phyloP scores from a whole-genome alignment of 2,329 filamentous ascomycete genomes.

The Herpotrichia juniperi region DNA sequence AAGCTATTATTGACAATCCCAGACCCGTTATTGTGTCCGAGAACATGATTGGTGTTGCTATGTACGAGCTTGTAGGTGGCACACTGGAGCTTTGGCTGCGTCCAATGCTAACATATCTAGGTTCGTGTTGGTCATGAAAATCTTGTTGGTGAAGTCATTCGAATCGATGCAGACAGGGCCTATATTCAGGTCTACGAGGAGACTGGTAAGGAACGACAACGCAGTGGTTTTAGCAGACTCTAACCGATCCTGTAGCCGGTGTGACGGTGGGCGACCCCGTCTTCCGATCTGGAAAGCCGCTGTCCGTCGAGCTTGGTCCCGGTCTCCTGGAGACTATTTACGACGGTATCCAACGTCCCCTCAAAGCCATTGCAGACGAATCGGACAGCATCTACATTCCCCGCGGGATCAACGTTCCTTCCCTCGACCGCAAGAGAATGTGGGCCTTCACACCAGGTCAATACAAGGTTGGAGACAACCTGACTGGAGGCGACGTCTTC shows the following conservation, averaged over 20 bases:
- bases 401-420: slow-evolving; percentile 85
- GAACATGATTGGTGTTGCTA: slow-evolving; percentile 98
- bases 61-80: slow-evolving; percentile 90
- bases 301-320: slow-evolving; percentile 96
- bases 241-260: slow-evolving; percentile 69
- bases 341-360: slow-evolving; percentile 96
- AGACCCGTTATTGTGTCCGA: slow-evolving; percentile 94
- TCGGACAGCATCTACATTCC: slow-evolving; percentile 96
- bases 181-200: slow-evolving; percentile 99
- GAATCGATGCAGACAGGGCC: slow-evolving; percentile 92
- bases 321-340: slow-evolving; percentile 99
- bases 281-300: slow-evolving; percentile 85
- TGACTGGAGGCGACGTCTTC: slow-evolving; percentile 95
- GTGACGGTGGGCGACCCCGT: slow-evolving; percentile 96
- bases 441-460: slow-evolving; percentile 91
- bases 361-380: slow-evolving; percentile 78
- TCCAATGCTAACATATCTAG: slow-evolving; percentile 51
- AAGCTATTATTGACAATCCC: slow-evolving; percentile 30
- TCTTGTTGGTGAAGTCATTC: slow-evolving; percentile 96
- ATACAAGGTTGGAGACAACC: slow-evolving; percentile 94
- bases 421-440: slow-evolving; percentile 88
- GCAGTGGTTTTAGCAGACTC: neutral
- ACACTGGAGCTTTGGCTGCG: neutral
- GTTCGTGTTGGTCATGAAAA: slow-evolving; percentile 91
- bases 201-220: slow-evolving; percentile 70